Evolutionary conservation across 495 filamentous ascomycete species (phyloP), one percentile per base, ranked within the genome.

Genomic region (Physcia stellaris): DNA sequence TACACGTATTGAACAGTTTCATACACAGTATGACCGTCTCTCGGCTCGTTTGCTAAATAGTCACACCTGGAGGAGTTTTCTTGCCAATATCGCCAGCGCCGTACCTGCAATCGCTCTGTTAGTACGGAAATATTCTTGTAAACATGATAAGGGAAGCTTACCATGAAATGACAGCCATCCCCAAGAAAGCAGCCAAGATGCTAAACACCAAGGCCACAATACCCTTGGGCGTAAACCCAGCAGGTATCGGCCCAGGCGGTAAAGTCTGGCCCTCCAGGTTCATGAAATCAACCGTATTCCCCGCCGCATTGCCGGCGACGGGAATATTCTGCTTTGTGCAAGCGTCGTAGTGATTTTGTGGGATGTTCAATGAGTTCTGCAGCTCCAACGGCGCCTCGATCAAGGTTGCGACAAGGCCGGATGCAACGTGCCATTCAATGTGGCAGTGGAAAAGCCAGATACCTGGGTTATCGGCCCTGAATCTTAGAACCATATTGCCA

Each of bases 391-490:
- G 83, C 0, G 68, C 71, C 58, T 86, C 82, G 49, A 90, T 71
- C 21, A 88, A 60, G 6, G 72, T 80, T 12, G 73, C 77, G 1
- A 71, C 72, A 16, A 90, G 65, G 17, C 83, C 83, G 49, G 72
- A 73, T 43, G 70, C 75, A 29, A 84, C 68, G 50, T 87, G 83
- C 79, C 80, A 86, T 62, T 84, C 80, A 20, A 84, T 67, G 56
- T 85, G 80, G 59, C 83, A 87, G 53, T 90, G 83, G 54, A 86
- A 81, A 17, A 86, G 56, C 70, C 76, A 86, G 24, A 86, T 68
- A 58, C 64, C 86, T 13, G 84, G 79, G 52, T 93, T 92, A 39
- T 79, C 68, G 1, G 77, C 75, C 19, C 67, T 61, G 61, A 83
- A 85, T 0, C 80, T 57, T 2, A 84, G 39, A 11, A 82, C 78